Percentiles rank a stretch among this genome's conserved stretches.
phyloP scores from a whole-genome alignment of 2,329 filamentous ascomycete species.

The Colletotrichum tropicale region DNA sequence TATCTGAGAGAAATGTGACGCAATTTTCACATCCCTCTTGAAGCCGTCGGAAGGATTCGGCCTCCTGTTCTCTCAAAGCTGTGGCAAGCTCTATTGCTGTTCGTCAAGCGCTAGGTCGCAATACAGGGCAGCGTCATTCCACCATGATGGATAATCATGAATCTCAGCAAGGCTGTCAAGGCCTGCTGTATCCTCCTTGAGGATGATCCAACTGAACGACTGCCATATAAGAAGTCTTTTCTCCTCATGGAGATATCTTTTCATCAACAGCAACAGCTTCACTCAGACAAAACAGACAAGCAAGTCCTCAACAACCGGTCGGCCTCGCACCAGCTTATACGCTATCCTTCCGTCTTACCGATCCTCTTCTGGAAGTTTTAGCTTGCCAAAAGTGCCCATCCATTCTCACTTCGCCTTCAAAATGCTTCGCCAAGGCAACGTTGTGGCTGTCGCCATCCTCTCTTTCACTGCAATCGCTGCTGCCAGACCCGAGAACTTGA shows the following conservation, averaged over 20 bases:
- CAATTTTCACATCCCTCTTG: neutral
- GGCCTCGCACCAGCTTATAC: neutral
- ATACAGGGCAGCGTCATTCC: constrained; percentile 18
- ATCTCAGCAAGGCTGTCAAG: neutral
- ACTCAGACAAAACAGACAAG: neutral
- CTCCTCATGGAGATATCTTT: neutral
- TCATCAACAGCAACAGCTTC: neutral
- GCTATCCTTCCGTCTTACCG: neutral
- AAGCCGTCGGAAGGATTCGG: neutral
- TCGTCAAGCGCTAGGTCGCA: constrained; percentile 1
- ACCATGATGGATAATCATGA: neutral
- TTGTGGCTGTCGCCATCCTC: neutral
- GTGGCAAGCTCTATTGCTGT: neutral
- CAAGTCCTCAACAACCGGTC: neutral
- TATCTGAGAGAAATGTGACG: neutral
- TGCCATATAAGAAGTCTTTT: neutral
- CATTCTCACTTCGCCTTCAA: constrained; percentile 22
- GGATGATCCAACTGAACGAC: neutral
- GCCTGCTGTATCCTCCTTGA: neutral
- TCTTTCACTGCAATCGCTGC: neutral
- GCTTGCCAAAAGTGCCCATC: neutral
- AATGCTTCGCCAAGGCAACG: neutral
- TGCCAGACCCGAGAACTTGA: constrained; percentile 11
- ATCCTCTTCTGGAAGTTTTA: neutral
- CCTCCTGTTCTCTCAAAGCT: neutral